Evolutionary conservation across 805 yeast species (phyloP).

Genomic region (Ogataea pignaliae): DNA sequence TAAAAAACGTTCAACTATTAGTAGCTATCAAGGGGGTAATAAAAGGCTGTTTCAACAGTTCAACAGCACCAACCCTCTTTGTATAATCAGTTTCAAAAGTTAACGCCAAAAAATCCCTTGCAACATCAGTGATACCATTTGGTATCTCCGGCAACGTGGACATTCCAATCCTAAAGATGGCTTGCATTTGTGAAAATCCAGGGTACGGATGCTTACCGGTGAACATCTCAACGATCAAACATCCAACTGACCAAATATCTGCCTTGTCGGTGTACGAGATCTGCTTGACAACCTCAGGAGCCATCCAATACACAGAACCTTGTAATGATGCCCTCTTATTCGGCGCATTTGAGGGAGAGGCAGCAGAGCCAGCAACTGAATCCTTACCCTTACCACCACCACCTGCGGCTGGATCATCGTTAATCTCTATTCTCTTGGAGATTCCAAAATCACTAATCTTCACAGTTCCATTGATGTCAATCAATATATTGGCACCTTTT

Average conservation of each 20-base stretch:
- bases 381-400: constrained; percentile 17
- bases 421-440: constrained; percentile 44
- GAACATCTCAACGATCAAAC: constrained; percentile 89
- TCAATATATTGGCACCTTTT: constrained; percentile 59
- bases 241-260: constrained; percentile 97
- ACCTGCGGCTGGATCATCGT: constrained; percentile 3
- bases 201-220: constrained; percentile 97
- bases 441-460: constrained; percentile 66
- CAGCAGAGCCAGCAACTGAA: background rate
- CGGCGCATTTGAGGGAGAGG: constrained; percentile 39
- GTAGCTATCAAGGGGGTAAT: constrained; percentile 44
- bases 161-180: constrained; percentile 90
- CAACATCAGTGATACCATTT: constrained; percentile 61
- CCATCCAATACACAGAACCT: constrained; percentile 99
- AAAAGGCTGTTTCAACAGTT: constrained; percentile 63
- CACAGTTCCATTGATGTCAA: constrained; percentile 56
- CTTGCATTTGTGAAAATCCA: constrained; percentile 92
- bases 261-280: constrained; percentile 87
- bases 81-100: constrained; percentile 75
- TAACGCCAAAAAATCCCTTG: constrained; percentile 56
- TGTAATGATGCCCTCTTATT: constrained; percentile 76
- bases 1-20: constrained; percentile 11
- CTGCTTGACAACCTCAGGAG: constrained; percentile 97
- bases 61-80: constrained; percentile 69
- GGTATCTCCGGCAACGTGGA: constrained; percentile 80